Evolutionary conservation across 495 filamentous ascomycete species (phyloP).

Genomic region (Aspergillus asperescens): DNA sequence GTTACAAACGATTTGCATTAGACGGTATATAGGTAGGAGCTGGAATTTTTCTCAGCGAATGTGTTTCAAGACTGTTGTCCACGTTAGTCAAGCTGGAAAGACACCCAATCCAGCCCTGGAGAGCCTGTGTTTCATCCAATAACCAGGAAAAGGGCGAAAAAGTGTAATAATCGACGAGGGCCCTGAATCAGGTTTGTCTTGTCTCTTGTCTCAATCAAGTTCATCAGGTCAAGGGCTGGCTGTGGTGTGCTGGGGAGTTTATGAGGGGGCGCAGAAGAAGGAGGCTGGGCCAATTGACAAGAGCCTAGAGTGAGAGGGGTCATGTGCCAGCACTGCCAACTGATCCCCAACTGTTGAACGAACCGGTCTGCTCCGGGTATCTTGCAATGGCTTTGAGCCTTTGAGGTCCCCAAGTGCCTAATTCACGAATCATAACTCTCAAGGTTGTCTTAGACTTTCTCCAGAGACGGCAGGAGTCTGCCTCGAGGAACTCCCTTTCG

Average conservation of each 20-base stretch:
- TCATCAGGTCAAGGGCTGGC: background rate
- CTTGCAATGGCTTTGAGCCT: background rate
- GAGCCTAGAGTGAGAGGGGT: slow-evolving; percentile 6
- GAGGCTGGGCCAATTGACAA: slow-evolving; percentile 29
- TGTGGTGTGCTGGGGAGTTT: slow-evolving; percentile 9
- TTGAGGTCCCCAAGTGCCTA: background rate
- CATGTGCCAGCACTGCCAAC: slow-evolving; percentile 16
- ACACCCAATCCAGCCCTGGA: background rate
- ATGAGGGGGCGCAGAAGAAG: slow-evolving; percentile 14
- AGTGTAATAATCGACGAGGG: background rate
- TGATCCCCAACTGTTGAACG: background rate
- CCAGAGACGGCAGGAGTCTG: background rate
- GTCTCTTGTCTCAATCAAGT: background rate
- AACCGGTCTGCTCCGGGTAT: slow-evolving; percentile 18
- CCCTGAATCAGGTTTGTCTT: background rate
- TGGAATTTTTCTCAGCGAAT: background rate
- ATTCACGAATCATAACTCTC: background rate
- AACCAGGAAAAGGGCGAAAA: background rate
- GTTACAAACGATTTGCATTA: slow-evolving; percentile 19
- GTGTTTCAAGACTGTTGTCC: slow-evolving; percentile 2
- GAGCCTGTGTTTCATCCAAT: slow-evolving; percentile 2
- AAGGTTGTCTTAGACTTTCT: background rate
- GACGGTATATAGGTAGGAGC: slow-evolving; percentile 3
- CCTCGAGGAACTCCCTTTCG: background rate
- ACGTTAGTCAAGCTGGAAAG: slow-evolving; percentile 1